Evolutionary conservation across 2,329 filamentous ascomycete genomes (phyloP).

Genomic region (Apiospora sp.): DNA sequence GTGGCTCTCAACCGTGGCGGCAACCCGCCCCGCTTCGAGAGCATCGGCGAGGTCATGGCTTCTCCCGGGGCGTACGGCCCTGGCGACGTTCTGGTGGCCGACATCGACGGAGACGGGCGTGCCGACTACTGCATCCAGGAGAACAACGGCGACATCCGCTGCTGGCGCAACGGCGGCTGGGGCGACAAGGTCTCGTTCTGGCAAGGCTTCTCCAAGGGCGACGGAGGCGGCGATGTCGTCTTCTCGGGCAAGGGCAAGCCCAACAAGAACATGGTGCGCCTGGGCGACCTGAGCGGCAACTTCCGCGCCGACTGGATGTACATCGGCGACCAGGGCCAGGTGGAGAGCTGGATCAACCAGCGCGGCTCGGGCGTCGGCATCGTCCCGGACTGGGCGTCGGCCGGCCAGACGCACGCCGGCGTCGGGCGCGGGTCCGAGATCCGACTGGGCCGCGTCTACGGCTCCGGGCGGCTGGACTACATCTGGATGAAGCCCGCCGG

Average conservation of each 20-base stretch:
- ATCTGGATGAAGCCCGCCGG: constrained; percentile 23
- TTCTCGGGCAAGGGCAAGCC: constrained; percentile 17
- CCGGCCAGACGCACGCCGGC: constrained; percentile 2
- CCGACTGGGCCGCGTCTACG: constrained; percentile 20
- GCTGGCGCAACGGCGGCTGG: constrained; percentile 24
- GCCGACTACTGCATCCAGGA: constrained; percentile 24
- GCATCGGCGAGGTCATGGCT: constrained; percentile 21
- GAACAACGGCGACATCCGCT: constrained; percentile 23
- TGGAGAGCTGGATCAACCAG: constrained; percentile 23
- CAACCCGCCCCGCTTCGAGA: constrained; percentile 22
- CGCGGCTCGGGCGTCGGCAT: constrained; percentile 19
- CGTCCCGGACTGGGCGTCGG: neutral
- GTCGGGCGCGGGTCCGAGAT: constrained; percentile 16
- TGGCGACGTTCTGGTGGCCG: constrained; percentile 18
- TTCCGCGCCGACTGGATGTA: constrained; percentile 25
- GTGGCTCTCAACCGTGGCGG: constrained; percentile 23
- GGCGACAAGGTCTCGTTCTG: constrained; percentile 21
- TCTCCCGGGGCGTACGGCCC: neutral
- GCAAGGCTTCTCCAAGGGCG: constrained; percentile 7
- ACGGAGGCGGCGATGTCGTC: constrained; percentile 21
- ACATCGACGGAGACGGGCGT: constrained; percentile 20
- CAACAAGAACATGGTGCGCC: constrained; percentile 22
- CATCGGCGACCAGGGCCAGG: constrained; percentile 23
- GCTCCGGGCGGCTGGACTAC: constrained; percentile 16
- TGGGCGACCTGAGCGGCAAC: constrained; percentile 21